Evolutionary conservation across 139 green algal genomes (phyloP).

Genomic region (Marvania coccoides): DNA sequence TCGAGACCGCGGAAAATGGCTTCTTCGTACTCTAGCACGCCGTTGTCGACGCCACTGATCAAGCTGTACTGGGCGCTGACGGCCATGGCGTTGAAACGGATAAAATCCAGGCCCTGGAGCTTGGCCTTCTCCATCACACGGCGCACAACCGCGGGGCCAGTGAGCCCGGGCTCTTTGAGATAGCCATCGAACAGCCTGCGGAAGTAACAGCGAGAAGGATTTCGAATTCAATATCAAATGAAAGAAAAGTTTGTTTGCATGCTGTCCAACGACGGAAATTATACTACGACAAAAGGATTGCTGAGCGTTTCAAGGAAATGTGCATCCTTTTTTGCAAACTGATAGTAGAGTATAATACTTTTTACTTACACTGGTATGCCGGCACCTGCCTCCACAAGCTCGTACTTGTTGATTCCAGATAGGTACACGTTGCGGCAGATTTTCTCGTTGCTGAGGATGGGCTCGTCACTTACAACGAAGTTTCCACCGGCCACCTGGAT

Average conservation of each 20-base stretch:
- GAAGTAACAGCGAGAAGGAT: neutral
- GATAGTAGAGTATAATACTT: too few relatives aligned
- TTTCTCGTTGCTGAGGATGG: neutral
- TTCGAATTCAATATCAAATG: neutral
- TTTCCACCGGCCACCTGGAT: neutral
- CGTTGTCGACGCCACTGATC: constrained; percentile 26
- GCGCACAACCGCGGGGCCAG: neutral
- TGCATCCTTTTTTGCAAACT: too few relatives aligned
- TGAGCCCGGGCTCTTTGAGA: neutral
- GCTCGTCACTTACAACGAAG: neutral
- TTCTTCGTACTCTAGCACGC: neutral
- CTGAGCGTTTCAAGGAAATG: neutral
- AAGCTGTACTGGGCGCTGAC: constrained; percentile 15
- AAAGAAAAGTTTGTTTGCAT: neutral
- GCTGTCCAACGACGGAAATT: too few relatives aligned
- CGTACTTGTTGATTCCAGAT: constrained; percentile 17
- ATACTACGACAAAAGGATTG: too few relatives aligned
- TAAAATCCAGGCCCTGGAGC: constrained; percentile 8
- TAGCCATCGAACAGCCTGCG: constrained; percentile 11
- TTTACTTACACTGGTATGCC: neutral
- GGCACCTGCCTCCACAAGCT: constrained; percentile 18
- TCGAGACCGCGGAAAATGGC: constrained; percentile 3
- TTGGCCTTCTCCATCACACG: constrained; percentile 25
- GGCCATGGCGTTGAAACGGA: constrained; percentile 25
- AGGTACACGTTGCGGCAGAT: constrained; percentile 5